Conservation (phyloP, 257 asterid species). For the Fraxinus excelsior region DNA sequence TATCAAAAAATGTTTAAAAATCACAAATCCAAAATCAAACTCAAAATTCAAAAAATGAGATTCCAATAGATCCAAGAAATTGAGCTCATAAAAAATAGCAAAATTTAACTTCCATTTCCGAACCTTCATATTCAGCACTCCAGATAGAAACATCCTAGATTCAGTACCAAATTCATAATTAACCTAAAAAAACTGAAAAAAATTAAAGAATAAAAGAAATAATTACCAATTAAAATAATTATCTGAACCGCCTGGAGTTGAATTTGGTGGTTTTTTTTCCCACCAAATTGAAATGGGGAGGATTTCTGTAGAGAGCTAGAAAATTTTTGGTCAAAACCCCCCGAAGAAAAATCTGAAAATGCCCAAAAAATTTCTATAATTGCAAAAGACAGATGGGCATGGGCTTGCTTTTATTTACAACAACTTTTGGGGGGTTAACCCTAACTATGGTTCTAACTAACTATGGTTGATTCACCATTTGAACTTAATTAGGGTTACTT, state of each 20-base stretch:
- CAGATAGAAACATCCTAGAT: slow-evolving; percentile 38
- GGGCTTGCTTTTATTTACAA: slow-evolving; percentile 34
- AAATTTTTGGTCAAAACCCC: slow-evolving; percentile 48
- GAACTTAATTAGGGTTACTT: slow-evolving; percentile 42
- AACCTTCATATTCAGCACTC: slow-evolving; percentile 27
- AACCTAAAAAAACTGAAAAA: slow-evolving; percentile 10
- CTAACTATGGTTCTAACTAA: slow-evolving; percentile 40
- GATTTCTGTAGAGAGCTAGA: slow-evolving; percentile 20
- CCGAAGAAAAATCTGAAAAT: slow-evolving; percentile 33
- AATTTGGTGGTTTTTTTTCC: slow-evolving; percentile 34
- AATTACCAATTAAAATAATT: slow-evolving; percentile 28
- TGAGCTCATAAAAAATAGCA: not conserved
- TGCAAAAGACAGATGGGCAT: slow-evolving; percentile 26
- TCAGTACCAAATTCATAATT: slow-evolving; percentile 17
- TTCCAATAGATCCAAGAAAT: slow-evolving; percentile 43
- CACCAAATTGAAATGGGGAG: slow-evolving; percentile 43
- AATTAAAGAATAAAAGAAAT: not conserved
- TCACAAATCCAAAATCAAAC: slow-evolving; percentile 25
- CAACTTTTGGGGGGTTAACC: slow-evolving; percentile 33
- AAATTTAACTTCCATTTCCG: slow-evolving; percentile 28
- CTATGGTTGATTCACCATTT: slow-evolving; percentile 25
- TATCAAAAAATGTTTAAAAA: slow-evolving; percentile 13
- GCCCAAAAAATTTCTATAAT: slow-evolving; percentile 41
- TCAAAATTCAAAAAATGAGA: slow-evolving; percentile 19
- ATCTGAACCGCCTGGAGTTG: slow-evolving; percentile 25